These are phyloP conservation scores for Kodamaea jinghongensis DNA, from an alignment of 805 yeast genomes.

Conservation along the genomic window DNA sequence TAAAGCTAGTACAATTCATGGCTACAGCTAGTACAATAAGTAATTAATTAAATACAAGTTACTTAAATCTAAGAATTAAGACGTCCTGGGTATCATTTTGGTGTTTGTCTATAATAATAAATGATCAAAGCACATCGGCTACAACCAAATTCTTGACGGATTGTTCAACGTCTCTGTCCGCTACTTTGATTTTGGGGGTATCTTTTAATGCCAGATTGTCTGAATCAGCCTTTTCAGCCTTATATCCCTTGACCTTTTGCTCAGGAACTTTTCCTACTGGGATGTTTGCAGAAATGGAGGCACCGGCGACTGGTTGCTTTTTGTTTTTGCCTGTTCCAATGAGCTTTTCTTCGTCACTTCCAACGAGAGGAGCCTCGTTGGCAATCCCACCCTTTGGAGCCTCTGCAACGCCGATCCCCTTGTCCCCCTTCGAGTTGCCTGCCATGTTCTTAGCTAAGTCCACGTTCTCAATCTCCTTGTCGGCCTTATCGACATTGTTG, in stretches of 20 bases:
- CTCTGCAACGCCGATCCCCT: slow-evolving; percentile 38
- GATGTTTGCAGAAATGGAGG: not conserved
- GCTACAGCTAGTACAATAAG: too few species aligned
- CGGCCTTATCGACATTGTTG: slow-evolving; percentile 29
- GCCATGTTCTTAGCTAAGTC: slow-evolving; percentile 41
- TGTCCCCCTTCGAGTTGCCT: slow-evolving; percentile 37
- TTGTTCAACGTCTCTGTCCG: slow-evolving; percentile 7
- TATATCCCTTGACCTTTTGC: slow-evolving; percentile 12
- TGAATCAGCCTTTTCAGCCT: slow-evolving; percentile 9
- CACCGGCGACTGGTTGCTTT: slow-evolving; percentile 5
- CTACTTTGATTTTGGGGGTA: slow-evolving; percentile 5
- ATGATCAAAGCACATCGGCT: not conserved
- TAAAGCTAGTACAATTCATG: too few species aligned
- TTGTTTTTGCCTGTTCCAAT: slow-evolving; percentile 20
- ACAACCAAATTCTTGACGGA: slow-evolving; percentile 1
- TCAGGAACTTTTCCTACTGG: not conserved
- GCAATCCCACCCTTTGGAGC: slow-evolving; percentile 49
- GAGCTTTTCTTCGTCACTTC: slow-evolving; percentile 34
- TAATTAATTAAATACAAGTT: too few species aligned
- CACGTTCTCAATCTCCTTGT: slow-evolving; percentile 30
- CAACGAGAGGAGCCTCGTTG: slow-evolving; percentile 43
- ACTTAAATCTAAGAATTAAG: too few species aligned
- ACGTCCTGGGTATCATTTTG: not conserved
- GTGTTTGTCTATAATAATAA: slow-evolving; percentile 1
- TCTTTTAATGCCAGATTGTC: slow-evolving; percentile 1